Base-by-base conservation (phyloP, 495 filamentous ascomycete species). In the Pseudomonodictys pantanalensis region DNA sequence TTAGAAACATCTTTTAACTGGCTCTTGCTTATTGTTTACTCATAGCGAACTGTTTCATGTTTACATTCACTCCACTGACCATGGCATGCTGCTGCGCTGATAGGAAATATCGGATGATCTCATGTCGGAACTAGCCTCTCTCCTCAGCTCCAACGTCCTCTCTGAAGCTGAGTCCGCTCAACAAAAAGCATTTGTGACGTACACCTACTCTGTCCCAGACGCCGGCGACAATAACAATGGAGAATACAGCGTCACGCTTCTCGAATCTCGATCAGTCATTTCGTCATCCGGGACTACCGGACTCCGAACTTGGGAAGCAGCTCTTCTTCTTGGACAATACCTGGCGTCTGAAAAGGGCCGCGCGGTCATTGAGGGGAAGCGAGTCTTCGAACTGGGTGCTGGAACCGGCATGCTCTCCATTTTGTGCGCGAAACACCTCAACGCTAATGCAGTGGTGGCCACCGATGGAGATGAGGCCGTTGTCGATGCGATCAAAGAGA, bases 251-350 rank as follows among this genome's bases (percentile, higher is more conserved):
- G 74, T 87, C 56, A 86, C 77, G 9, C 68, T 90, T 0, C 74
- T 87, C 3, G 92, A 97, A 74, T 85, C 87, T 10, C 83, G 86
- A 3, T 79, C 79, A 25, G 70, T 96, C 1, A 83, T 97, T 39
- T 84, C 89, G 8, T 82, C 83, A 0, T 74, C 78, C 5, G 90
- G 89, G 3, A 95, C 89, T 2, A 97, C 92, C 0, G 92, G 92
- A 0, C 77, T 90, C 25, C 83, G 92, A 10, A 97, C 92, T 4
- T 97, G 92, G 92, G 92, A 96, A 74, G 92, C 92, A 3, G 84
- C 90, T 0, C 73, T 97, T n/a, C 87, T 91, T 68, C 78, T 97
- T 0, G 90, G 85, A 0, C 80, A 88, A 20, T 95, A 93, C 29
- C 75, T 81, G 10, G 73, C 76, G 15, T 61, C 66, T 0, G 47